Base-by-base conservation (phyloP, 129 eudicot species). In the Centaurea solstitialis region DNA sequence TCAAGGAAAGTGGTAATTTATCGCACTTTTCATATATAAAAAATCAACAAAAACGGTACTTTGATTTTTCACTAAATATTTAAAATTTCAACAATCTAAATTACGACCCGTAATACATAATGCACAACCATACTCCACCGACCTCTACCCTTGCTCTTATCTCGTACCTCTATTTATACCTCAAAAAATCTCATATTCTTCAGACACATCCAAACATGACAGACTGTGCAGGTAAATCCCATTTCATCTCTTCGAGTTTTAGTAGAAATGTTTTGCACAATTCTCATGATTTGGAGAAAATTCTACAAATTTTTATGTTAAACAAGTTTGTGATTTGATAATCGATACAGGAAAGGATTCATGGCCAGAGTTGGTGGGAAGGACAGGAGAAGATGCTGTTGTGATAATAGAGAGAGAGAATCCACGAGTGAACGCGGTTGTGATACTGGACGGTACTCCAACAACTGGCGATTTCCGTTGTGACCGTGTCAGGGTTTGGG, bases 311-410 rank as follows among this genome's bases (percentile, higher is more conserved):
- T 26, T 26, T 26, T 26, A 26, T 26, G 30, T 26, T 26, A 45
- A 57, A 43, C 23, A 24, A 41, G 76, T 41, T 40, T 72, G 24
- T 74, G 66, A 45, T 50, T 22, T 45, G 35, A 26, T 26, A 26
- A 35, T 9, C 72, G 73, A 21, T 59, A 40, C 59, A 84, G 88
- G 93, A 21, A 89, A 89, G 79, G 80, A 50, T 68, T 81, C 76
- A 68, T 89, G 89, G 91, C 91, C 94, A 24, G 91, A 90, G 89
- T 43, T 90, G 61, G 94, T 90, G 9, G 83, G 89, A 10, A 21
- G 2, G 22, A 65, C 59, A 0, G 91, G 93, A 35, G 72, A 70
- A 17, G 81, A 11, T 0, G 93, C 89, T 0, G 91, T 72, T 3
- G 40, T 17, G 22, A 82, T 18, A 17, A 84, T 88, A n/a, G 90